These are phyloP conservation scores for Naganishia friedmannii DNA, from an alignment of 768 basidiomycete species.

Conservation along the genomic window DNA sequence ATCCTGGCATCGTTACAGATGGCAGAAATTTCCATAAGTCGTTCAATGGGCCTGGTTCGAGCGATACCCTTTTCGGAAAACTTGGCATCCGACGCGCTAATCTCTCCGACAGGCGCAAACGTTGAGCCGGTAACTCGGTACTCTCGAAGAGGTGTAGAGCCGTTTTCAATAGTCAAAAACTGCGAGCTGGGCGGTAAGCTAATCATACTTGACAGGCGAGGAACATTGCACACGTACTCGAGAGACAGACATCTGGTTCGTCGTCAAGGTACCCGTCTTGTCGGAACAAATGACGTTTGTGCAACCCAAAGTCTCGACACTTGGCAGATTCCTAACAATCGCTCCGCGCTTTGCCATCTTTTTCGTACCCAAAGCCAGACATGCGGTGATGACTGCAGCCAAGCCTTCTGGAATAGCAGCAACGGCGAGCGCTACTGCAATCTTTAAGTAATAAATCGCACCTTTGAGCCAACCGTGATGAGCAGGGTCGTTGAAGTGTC, in stretches of 20 bases:
- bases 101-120: conserved; percentile 76
- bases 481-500: conserved; percentile 91
- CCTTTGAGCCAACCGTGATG: conserved; percentile 88
- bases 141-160: conserved; percentile 59
- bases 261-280: conserved; percentile 87
- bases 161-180: conserved; percentile 72
- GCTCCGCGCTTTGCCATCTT: conserved; percentile 99
- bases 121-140: conserved; percentile 87
- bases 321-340: conserved; percentile 91
- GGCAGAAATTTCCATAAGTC: conserved; percentile 81
- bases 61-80: conserved; percentile 58
- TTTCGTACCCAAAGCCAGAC: conserved; percentile 91
- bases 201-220: background rate
- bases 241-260: conserved; percentile 95
- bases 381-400: conserved; percentile 97
- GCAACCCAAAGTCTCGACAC: conserved; percentile 94
- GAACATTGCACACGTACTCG: conserved; percentile 55
- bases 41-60: conserved; percentile 47
- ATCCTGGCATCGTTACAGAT: conserved; percentile 93
- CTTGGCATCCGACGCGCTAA: conserved; percentile 68
- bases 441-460: conserved; percentile 98
- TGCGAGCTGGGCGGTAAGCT: conserved; percentile 46
- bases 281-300: conserved; percentile 99
- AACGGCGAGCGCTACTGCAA: conserved; percentile 96
- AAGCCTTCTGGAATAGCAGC: conserved; percentile 97